Conservation (phyloP, 345 rosid species). For the Theobroma cacao region DNA sequence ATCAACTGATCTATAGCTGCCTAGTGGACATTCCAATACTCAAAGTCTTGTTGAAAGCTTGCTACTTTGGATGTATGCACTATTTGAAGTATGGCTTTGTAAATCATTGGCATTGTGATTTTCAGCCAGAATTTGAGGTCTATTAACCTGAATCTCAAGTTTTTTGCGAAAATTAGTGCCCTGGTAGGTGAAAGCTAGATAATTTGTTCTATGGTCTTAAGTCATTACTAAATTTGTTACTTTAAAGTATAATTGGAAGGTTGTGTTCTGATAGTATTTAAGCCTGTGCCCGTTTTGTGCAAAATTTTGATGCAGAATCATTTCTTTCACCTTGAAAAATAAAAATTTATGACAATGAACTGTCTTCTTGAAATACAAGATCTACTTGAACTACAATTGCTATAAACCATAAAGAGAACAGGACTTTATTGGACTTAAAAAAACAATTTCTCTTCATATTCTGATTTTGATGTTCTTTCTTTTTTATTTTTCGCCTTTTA, state of each 20-base stretch:
- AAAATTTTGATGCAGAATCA: neutral
- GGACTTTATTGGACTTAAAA: neutral
- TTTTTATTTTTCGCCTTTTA: neutral
- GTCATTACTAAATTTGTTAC: neutral
- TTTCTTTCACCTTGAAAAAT: neutral
- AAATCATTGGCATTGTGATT: neutral
- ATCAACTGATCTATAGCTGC: neutral
- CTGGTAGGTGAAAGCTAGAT: neutral
- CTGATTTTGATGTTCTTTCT: constrained; percentile 11
- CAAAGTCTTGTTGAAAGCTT: neutral
- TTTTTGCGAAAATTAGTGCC: neutral
- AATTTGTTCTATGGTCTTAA: neutral
- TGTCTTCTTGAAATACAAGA: neutral
- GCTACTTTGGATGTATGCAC: neutral
- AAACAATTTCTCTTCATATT: neutral
- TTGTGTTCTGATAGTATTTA: neutral
- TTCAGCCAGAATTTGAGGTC: neutral
- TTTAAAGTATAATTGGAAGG: neutral
- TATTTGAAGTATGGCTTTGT: neutral
- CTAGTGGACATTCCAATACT: neutral
- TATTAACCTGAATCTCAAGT: neutral
- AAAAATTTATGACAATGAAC: neutral
- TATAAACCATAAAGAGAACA: neutral
- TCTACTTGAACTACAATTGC: neutral
- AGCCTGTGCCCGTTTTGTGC: neutral